Conservation (phyloP, 768 basidiomycete genomes). For the Leccinum broughii region DNA sequence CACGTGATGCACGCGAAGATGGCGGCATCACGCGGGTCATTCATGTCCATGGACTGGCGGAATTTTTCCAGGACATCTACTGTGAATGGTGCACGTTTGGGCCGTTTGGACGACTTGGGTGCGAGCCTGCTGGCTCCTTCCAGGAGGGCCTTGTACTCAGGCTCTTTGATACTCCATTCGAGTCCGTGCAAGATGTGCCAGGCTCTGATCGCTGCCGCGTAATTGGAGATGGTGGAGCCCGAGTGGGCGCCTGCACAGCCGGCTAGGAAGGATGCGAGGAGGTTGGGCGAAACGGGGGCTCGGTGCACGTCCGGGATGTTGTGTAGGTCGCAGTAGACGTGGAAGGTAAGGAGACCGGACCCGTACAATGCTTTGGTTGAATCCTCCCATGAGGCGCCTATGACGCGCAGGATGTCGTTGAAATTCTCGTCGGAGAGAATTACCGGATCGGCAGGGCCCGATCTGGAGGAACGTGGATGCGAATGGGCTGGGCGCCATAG, state of each 20-base stretch:
- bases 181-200: neutral
- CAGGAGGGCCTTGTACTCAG: neutral
- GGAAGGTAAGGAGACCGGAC: neutral
- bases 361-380: neutral
- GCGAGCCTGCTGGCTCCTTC: neutral
- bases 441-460: no score
- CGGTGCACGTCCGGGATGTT: neutral
- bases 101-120: neutral
- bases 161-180: neutral
- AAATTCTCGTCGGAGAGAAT: no score
- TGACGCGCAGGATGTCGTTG: neutral
- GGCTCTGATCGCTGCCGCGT: neutral
- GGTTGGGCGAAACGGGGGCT: neutral
- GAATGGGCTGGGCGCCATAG: neutral
- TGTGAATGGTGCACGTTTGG: neutral
- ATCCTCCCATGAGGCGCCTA: neutral
- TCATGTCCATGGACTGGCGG: neutral
- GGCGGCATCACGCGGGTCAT: neutral
- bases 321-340: neutral
- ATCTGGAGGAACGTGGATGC: no score
- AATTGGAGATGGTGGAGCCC: neutral
- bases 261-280: neutral
- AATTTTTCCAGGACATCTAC: neutral
- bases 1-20: neutral
- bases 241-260: neutral